These are phyloP conservation scores for Apophysomyces trapeziformis DNA, from an alignment of 371 early-diverging fungal species.

Conservation along the genomic window DNA sequence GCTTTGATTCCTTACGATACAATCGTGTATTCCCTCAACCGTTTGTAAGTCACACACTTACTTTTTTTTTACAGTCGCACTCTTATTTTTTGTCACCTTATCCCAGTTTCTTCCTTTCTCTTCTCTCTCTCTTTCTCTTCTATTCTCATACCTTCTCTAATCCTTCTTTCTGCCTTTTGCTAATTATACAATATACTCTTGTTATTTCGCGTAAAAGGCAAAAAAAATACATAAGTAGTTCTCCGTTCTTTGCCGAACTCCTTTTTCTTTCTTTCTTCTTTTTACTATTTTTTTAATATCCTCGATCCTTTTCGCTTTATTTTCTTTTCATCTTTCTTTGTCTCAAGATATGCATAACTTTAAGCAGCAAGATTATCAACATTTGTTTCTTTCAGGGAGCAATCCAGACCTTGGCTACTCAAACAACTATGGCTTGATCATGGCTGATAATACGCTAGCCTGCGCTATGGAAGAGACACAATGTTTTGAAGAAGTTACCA, in stretches of 20 bases:
- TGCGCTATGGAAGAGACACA: neutral
- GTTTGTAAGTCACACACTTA: slow-evolving; percentile 8
- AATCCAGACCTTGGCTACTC: neutral
- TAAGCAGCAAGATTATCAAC: neutral
- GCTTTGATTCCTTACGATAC: neutral
- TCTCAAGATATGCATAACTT: neutral
- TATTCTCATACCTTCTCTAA: neutral
- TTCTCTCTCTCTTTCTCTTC: neutral
- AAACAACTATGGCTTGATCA: neutral
- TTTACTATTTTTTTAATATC: neutral
- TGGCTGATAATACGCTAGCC: neutral
- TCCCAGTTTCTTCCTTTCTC: neutral
- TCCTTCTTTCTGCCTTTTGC: neutral
- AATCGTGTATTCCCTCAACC: neutral
- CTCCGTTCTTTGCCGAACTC: slow-evolving; percentile 2
- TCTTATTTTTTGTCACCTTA: slow-evolving; percentile 10
- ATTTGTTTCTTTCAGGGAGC: neutral
- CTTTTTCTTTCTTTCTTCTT: neutral
- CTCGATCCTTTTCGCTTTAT: neutral
- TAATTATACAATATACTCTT: slow-evolving; percentile 1
- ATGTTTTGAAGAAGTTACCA: neutral
- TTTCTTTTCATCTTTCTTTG: neutral
- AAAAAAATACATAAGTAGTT: neutral
- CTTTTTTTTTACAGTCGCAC: neutral
- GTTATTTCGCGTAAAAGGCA: neutral